Evolutionary conservation across 1,139 yeast species (phyloP), one percentile per base, ranked within the genome.

Genomic region (Yamadazyma diospyri): DNA sequence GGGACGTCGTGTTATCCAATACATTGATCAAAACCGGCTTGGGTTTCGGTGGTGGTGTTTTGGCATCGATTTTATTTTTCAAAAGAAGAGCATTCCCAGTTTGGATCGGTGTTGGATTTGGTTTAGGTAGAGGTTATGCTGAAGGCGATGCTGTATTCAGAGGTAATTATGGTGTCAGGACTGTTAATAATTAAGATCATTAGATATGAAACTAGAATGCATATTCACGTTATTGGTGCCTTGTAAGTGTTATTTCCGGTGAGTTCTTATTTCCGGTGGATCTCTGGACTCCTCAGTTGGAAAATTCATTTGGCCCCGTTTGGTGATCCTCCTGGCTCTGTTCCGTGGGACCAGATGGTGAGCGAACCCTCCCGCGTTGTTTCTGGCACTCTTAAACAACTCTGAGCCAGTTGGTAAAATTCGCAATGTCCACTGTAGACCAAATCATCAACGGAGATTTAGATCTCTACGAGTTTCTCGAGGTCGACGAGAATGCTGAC

Each of bases 71-170:
- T 31, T 65, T 94, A 42, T 64, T 92, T 36, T 92, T 92, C 72
- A 85, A 75, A 61, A 86, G 97, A 72, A 82, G 97, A 65, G 75
- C 95, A 5, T 92, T 87, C 78, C 97, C 97, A 35, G 97, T 89
- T 29, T 89, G 97, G 95, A 64, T 89, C 40, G 97, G 97, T 46
- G 66, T 87, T 47, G 98, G 97, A 25, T 89, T 92, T 51, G 98
- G 98, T 45, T 74, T 89, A 42, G 98, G 98, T 46, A 83, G 97
- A 69, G 96, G 96, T 34, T 92, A 88, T 63, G 79, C 97, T 43
- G 98, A 92, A 69, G 98, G 97, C 41, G 97, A 92, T 57, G 94
- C 97, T 43, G 84, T 89, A 39, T 89, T 92, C 75, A 82, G 97
- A 66, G 75, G 85, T 16, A 55, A 55, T 51, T 84, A 82, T 42